These are phyloP conservation scores for Candida silvicultrix DNA, from an alignment of 805 yeast genomes.

Conservation along the genomic window DNA sequence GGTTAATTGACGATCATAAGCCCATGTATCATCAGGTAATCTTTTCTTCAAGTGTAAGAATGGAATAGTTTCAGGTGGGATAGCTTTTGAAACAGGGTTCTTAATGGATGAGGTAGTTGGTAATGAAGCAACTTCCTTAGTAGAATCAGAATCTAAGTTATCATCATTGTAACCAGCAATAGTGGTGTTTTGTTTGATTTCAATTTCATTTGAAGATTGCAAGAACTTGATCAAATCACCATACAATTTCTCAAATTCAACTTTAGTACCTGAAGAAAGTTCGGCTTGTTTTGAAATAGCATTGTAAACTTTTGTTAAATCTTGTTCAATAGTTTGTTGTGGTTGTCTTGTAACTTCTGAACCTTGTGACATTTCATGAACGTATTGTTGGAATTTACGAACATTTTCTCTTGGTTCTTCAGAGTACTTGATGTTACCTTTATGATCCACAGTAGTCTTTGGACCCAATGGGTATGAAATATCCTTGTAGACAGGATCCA, in stretches of 20 bases:
- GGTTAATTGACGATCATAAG: constrained; percentile 73
- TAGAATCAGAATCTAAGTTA: constrained; percentile 43
- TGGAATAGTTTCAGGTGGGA: constrained; percentile 84
- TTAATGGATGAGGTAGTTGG: constrained; percentile 63
- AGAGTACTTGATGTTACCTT: constrained; percentile 79
- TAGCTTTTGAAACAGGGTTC: constrained; percentile 66
- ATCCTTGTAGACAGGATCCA: constrained; percentile 92
- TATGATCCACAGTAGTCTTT: constrained; percentile 77
- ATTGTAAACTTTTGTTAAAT: constrained; percentile 74
- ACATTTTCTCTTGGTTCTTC: constrained; percentile 88
- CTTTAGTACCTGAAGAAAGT: constrained; percentile 52
- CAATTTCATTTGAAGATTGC: constrained; percentile 65
- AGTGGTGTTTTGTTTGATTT: constrained; percentile 55
- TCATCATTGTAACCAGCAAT: constrained; percentile 45
- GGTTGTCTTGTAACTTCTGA: constrained; percentile 67
- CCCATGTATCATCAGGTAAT: constrained; percentile 69
- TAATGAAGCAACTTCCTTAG: constrained; percentile 83
- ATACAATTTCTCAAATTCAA: constrained; percentile 67
- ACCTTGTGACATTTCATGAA: constrained; percentile 94
- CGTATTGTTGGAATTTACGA: constrained; percentile 93
- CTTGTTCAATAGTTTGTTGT: constrained; percentile 80
- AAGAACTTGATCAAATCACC: constrained; percentile 65
- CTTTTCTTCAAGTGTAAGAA: constrained; percentile 89
- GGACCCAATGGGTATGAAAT: constrained; percentile 95
- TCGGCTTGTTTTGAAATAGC: constrained; percentile 71